Percentiles rank a stretch among this genome's conserved stretches.
These are phyloP conservation scores for Dipodascus geniculatus DNA, from an alignment of 805 yeast genomes.

Conservation along the genomic window DNA sequence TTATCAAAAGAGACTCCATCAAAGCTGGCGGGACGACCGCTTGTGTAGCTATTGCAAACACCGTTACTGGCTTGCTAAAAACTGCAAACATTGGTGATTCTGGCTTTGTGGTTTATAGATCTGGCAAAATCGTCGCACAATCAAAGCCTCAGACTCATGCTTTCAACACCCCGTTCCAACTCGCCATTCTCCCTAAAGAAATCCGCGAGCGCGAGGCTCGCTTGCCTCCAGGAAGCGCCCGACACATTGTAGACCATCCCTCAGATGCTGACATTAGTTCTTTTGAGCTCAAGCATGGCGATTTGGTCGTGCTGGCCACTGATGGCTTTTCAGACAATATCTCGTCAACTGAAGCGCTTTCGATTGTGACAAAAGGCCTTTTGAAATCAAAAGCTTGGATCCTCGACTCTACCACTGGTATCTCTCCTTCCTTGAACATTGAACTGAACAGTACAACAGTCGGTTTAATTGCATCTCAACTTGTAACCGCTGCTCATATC, in stretches of 20 bases:
- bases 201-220: constrained; percentile 31
- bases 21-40: constrained; percentile 93
- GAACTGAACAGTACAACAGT: constrained; percentile 23
- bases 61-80: constrained; percentile 38
- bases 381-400: constrained; percentile 24
- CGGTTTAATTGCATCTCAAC: constrained; percentile 36
- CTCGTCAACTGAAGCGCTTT: constrained; percentile 55
- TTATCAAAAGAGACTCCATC: constrained; percentile 45
- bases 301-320: constrained; percentile 74
- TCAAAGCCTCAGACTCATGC: constrained; percentile 74
- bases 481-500: constrained; percentile 56
- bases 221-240: constrained; percentile 21
- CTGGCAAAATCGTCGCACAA: constrained; percentile 45
- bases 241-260: constrained; percentile 64
- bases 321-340: constrained; percentile 92
- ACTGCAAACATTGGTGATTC: constrained; percentile 90
- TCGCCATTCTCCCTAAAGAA: constrained; percentile 74
- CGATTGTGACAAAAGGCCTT: constrained; percentile 48
- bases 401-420: constrained; percentile 18
- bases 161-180: constrained; percentile 86
- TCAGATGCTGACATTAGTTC: constrained; percentile 51
- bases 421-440: constrained; percentile 13
- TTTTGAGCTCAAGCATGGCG: constrained; percentile 58
- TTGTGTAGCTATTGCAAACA: constrained; percentile 57
- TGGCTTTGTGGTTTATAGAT: constrained; percentile 80